phyloP scores from a whole-genome alignment of 495 filamentous ascomycete species.

The Hyaloscypha bicolor region DNA sequence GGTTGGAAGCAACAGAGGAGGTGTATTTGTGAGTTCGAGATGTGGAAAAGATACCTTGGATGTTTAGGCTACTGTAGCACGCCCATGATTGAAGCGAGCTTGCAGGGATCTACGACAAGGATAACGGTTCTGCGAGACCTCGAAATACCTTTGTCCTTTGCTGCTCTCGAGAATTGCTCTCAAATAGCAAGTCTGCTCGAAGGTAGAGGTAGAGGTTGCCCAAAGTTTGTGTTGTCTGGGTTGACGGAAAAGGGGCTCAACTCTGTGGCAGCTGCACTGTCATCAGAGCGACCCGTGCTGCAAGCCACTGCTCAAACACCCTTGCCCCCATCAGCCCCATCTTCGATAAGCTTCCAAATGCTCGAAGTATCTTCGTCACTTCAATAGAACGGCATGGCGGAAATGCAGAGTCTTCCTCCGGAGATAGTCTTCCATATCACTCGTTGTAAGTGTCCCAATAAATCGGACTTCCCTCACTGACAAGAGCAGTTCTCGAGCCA shows the following conservation, averaged over 20 bases:
- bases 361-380: not conserved
- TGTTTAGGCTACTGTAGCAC: too few relatives aligned
- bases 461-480: not conserved
- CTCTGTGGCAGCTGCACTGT: not conserved
- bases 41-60: too few relatives aligned
- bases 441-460: slow-evolving; percentile 23
- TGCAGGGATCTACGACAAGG: too few relatives aligned
- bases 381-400: slow-evolving; percentile 10
- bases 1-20: too few relatives aligned
- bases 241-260: not conserved
- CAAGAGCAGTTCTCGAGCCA: slow-evolving; percentile 63
- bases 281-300: not conserved
- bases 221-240: not conserved
- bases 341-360: slow-evolving; percentile 3
- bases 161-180: too few relatives aligned
- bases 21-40: too few relatives aligned
- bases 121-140: too few relatives aligned
- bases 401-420: slow-evolving; percentile 29
- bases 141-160: too few relatives aligned
- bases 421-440: slow-evolving; percentile 33
- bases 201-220: too few relatives aligned
- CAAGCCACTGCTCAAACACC: not conserved
- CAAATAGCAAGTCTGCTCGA: too few relatives aligned
- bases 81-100: too few relatives aligned
- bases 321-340: not conserved